Conservation (phyloP, 768 basidiomycete genomes). For the Trametes gibbosa region DNA sequence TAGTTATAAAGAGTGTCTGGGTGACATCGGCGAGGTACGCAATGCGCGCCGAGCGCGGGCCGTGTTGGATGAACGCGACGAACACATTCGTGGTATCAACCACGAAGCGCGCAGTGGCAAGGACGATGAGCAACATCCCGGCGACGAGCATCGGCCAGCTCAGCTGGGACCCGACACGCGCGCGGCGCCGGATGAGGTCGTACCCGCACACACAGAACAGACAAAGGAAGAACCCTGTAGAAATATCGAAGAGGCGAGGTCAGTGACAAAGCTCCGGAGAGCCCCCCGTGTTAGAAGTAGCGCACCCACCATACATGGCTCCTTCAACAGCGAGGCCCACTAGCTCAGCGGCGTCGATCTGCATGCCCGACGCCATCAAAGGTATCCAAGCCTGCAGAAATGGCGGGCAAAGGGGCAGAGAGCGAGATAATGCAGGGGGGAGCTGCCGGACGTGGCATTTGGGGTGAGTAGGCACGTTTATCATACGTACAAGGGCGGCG, state of each 20-base stretch:
- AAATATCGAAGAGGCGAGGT: not conserved
- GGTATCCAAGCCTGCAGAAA: not conserved
- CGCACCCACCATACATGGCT: not conserved
- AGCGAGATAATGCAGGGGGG: too few species aligned
- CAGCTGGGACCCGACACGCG: not conserved
- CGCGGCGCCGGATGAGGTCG: constrained; percentile 5
- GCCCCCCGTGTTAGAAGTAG: not conserved
- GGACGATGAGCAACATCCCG: constrained; percentile 10
- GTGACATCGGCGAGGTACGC: constrained; percentile 15
- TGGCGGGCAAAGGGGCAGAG: not conserved
- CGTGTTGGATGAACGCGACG: constrained; percentile 13
- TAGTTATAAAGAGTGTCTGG: constrained; percentile 12
- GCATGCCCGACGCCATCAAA: not conserved
- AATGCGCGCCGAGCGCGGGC: constrained; percentile 8
- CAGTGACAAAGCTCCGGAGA: not conserved
- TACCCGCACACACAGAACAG: constrained; percentile 10
- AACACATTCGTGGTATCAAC: constrained; percentile 17
- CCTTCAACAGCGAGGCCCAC: not conserved
- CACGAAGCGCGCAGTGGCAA: constrained; percentile 15
- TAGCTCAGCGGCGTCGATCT: not conserved
- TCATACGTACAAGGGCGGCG: too few species aligned
- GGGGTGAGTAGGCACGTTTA: not conserved
- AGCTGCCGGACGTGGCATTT: not conserved
- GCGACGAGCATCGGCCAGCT: constrained; percentile 14
- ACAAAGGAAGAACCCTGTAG: constrained; percentile 9